A percentile compares a stretch with the other conserved stretches of the same genome.
Conservation (phyloP, 768 basidiomycete species). For the Tricholoma bakamatsutake region DNA sequence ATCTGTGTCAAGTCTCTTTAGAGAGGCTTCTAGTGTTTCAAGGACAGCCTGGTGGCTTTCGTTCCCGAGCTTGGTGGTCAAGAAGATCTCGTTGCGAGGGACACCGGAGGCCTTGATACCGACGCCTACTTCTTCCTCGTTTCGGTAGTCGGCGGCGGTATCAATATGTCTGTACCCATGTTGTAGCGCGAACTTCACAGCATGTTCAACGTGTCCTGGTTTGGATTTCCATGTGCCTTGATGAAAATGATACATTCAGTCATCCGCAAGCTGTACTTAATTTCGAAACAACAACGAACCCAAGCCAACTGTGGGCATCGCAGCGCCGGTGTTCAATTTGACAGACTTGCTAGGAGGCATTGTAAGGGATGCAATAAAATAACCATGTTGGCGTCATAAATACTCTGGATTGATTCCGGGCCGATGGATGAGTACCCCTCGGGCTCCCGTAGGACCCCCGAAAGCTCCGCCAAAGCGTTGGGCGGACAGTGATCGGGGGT, state of each 20-base stretch:
- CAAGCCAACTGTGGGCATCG: slow-evolving; percentile 72
- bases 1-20: slow-evolving; percentile 60
- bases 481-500: too few relatives aligned
- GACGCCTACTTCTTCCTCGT: slow-evolving; percentile 77
- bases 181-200: slow-evolving; percentile 70
- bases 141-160: slow-evolving; percentile 64
- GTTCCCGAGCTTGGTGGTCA: slow-evolving; percentile 68
- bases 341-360: slow-evolving; percentile 48
- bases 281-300: slow-evolving; percentile 28
- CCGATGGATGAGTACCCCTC: too few relatives aligned
- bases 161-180: slow-evolving; percentile 72
- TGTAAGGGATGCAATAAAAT: background rate
- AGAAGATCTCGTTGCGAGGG: slow-evolving; percentile 66
- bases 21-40: slow-evolving; percentile 62
- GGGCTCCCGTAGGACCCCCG: too few relatives aligned
- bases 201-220: slow-evolving; percentile 65
- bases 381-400: background rate
- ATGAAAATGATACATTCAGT: background rate
- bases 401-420: background rate
- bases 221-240: slow-evolving; percentile 75
- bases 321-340: slow-evolving; percentile 70
- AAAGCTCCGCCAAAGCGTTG: too few relatives aligned
- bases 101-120: slow-evolving; percentile 76
- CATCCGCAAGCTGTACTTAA: background rate
- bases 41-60: slow-evolving; percentile 52